Percentiles rank a stretch among this genome's conserved stretches.
Evolutionary conservation across 352 stramenopile genomes (phyloP).

Genomic region (Pythium phragmitis): DNA sequence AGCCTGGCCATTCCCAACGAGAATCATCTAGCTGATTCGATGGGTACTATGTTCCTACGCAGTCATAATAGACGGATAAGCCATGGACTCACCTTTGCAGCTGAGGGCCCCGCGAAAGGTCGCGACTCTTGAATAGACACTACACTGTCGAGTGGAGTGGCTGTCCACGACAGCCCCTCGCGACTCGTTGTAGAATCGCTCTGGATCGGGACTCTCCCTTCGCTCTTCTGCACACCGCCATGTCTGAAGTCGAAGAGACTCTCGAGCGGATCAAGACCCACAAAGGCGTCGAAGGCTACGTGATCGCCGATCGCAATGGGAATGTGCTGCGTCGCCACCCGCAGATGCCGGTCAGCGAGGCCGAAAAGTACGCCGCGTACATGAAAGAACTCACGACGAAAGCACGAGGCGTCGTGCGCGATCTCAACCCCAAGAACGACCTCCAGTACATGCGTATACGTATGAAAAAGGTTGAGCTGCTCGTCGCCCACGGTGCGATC

Average conservation of each 20-base stretch:
- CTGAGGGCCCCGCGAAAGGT: no score
- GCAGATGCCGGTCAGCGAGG: conserved; percentile 88
- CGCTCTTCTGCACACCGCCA: conserved; percentile 14
- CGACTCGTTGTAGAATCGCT: conserved; percentile 1
- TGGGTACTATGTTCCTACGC: no score
- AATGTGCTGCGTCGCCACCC: conserved; percentile 88
- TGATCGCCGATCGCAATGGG: conserved; percentile 92
- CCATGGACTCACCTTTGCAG: no score
- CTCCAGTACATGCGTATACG: conserved; percentile 93
- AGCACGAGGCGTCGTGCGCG: conserved; percentile 89
- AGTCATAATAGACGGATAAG: no score
- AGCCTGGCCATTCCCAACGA: neutral
- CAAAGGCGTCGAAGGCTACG: conserved; percentile 93
- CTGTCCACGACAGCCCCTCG: neutral
- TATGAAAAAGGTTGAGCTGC: conserved; percentile 91
- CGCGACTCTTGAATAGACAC: no score
- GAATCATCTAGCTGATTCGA: no score
- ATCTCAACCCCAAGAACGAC: conserved; percentile 95
- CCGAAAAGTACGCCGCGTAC: conserved; percentile 90
- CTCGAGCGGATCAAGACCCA: conserved; percentile 95
- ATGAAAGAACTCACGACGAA: conserved; percentile 92
- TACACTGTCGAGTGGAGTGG: no score
- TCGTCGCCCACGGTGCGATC: conserved; percentile 87
- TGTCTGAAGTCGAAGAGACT: conserved; percentile 94
- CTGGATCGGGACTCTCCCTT: neutral